These are phyloP conservation scores for Capsicum pubescens DNA, from an alignment of 257 asterid genomes.

Conservation along the genomic window DNA sequence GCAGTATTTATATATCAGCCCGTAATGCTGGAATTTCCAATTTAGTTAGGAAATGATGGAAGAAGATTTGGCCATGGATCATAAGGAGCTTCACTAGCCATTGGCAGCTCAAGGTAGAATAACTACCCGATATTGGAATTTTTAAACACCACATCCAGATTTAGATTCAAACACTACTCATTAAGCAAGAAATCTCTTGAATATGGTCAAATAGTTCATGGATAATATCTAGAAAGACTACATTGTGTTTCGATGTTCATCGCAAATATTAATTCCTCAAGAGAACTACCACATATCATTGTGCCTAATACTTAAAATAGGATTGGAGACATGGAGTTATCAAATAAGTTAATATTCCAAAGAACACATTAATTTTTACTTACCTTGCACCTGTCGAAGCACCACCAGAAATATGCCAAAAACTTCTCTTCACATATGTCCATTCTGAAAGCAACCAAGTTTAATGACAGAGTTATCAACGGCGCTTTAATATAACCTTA, in stretches of 20 bases:
- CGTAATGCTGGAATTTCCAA: not conserved
- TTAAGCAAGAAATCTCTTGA: not conserved
- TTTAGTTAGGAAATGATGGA: not conserved
- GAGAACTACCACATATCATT: constrained; percentile 1
- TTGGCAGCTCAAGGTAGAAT: not conserved
- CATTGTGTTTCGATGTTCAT: not conserved
- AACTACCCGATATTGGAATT: not conserved
- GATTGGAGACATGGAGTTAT: not conserved
- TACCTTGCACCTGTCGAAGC: constrained; percentile 84
- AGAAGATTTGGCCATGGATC: constrained; percentile 16
- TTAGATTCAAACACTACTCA: not conserved
- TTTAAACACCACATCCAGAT: not conserved
- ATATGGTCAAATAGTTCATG: constrained; percentile 12
- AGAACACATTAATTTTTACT: constrained; percentile 33
- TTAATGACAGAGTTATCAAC: constrained; percentile 26
- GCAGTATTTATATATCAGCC: not conserved
- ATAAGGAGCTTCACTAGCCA: not conserved
- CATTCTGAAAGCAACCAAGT: constrained; percentile 49
- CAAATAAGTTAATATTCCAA: not conserved
- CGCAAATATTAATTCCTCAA: constrained; percentile 4
- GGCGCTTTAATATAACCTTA: not conserved
- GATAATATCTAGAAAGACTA: not conserved
- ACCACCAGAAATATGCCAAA: constrained; percentile 95
- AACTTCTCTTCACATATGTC: constrained; percentile 87
- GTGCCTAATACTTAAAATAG: not conserved